phyloP scores from a whole-genome alignment of 2,329 filamentous ascomycete genomes.

The Alternaria sp. region DNA sequence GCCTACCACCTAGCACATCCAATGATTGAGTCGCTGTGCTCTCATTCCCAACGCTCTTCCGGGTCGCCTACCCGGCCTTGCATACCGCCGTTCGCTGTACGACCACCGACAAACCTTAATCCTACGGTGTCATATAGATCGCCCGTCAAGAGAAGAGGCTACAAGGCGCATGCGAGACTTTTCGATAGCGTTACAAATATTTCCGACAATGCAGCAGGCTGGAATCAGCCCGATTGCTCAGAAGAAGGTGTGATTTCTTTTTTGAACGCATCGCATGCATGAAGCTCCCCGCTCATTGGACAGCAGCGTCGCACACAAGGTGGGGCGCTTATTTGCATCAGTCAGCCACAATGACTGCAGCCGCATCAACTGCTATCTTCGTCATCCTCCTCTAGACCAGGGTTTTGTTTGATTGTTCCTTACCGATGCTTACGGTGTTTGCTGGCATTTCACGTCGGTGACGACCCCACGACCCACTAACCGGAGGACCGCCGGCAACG shows the following conservation, averaged over 20 bases:
- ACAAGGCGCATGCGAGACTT: neutral
- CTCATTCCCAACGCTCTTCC: neutral
- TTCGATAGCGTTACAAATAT: conserved; percentile 4
- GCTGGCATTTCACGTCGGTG: conserved; percentile 21
- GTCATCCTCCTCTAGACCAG: neutral
- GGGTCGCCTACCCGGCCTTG: neutral
- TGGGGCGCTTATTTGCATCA: conserved; percentile 10
- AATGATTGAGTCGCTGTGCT: neutral
- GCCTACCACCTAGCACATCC: neutral
- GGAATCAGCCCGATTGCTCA: conserved; percentile 15
- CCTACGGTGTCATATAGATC: neutral
- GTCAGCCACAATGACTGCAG: conserved; percentile 14
- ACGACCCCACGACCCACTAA: conserved; percentile 23
- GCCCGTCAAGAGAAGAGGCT: neutral
- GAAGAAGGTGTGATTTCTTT: conserved; percentile 1
- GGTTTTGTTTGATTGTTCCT: conserved; percentile 1
- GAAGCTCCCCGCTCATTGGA: conserved; percentile 9
- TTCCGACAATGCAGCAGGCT: neutral
- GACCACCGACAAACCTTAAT: neutral
- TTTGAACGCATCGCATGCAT: conserved; percentile 1
- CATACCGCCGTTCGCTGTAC: conserved; percentile 6
- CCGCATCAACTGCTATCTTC: conserved; percentile 7
- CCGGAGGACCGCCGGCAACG: conserved; percentile 25
- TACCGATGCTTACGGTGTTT: conserved; percentile 9
- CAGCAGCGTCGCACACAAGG: conserved; percentile 4